These are phyloP conservation scores for Perkinsus olseni DNA, from an alignment of 169 alveolate genomes.

Conservation along the genomic window DNA sequence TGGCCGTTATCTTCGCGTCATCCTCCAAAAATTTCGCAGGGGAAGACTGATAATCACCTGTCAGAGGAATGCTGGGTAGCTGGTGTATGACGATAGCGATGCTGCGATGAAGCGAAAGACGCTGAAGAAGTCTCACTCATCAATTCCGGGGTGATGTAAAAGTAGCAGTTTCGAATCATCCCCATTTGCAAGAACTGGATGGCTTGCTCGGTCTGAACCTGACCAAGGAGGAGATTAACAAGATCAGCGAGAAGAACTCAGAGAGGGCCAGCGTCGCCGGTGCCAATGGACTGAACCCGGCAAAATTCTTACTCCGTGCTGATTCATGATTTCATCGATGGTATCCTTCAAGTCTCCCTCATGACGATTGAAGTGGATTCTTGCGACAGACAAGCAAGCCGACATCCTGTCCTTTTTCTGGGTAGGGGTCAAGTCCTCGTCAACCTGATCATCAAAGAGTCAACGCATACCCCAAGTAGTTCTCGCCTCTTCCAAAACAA, in stretches of 20 bases:
- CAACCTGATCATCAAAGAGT: not conserved
- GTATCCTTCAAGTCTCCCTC: not conserved
- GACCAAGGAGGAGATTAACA: not conserved
- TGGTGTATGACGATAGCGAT: no score
- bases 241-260: no score
- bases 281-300: not conserved
- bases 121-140: not conserved
- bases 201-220: not conserved
- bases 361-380: not conserved
- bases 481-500: no score
- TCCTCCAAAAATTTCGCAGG: not conserved
- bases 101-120: not conserved
- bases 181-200: not conserved
- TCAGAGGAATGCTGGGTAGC: not conserved
- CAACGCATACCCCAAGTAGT: no score
- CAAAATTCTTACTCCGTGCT: not conserved
- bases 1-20: not conserved
- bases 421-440: not conserved
- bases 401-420: not conserved
- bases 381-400: not conserved
- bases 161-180: not conserved
- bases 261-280: not conserved
- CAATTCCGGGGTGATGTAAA: not conserved
- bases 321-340: not conserved
- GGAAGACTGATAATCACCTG: not conserved